Conservation (phyloP, 179 eudicot species). For the Nepenthes alata region DNA sequence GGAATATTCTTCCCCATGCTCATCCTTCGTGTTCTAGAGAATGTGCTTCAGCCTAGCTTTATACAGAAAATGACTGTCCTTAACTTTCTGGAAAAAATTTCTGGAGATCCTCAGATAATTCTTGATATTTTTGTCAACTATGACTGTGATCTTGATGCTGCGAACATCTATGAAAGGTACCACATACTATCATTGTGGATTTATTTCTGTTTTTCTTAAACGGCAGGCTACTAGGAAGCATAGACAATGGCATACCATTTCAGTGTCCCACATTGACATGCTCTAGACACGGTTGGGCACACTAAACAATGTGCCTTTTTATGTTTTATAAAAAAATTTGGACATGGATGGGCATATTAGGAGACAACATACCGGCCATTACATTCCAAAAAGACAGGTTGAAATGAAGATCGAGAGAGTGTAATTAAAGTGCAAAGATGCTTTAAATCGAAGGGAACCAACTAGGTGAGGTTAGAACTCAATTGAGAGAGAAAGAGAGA, state of each 20-base stretch:
- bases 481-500: too few relatives aligned
- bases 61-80: conserved; percentile 95
- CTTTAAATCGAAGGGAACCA: too few relatives aligned
- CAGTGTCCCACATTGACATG: too few relatives aligned
- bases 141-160: conserved; percentile 95
- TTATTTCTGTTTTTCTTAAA: conserved; percentile 1
- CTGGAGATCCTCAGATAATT: conserved; percentile 70
- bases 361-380: too few relatives aligned
- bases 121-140: conserved; percentile 89
- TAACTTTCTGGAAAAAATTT: conserved; percentile 80
- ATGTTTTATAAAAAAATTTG: too few relatives aligned
- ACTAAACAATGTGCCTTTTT: too few relatives aligned
- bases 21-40: conserved; percentile 87
- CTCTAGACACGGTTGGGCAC: too few relatives aligned
- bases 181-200: conserved; percentile 6
- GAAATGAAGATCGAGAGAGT: too few relatives aligned
- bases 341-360: too few relatives aligned
- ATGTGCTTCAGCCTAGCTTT: conserved; percentile 92
- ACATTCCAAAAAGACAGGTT: too few relatives aligned
- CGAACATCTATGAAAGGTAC: conserved; percentile 96
- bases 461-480: too few relatives aligned
- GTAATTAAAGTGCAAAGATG: too few relatives aligned
- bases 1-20: conserved; percentile 96
- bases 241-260: not conserved
- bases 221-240: not conserved